These are phyloP conservation scores for Leccinum fibrillosum DNA, from an alignment of 768 basidiomycete species.

Conservation along the genomic window DNA sequence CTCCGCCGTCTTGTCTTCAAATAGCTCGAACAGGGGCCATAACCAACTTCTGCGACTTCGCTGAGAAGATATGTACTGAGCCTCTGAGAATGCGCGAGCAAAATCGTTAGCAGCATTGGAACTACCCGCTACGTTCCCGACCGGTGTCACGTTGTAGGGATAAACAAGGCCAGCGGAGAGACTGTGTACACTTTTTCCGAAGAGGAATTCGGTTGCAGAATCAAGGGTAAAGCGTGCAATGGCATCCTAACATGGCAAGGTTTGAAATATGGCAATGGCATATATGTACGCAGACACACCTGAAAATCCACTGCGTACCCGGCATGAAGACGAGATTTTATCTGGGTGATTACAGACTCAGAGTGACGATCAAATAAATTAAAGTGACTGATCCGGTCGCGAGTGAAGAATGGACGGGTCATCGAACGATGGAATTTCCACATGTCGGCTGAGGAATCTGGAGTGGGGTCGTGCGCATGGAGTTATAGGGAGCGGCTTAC, in stretches of 20 bases:
- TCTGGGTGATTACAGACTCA: constrained; percentile 38
- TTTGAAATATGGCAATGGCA: not conserved
- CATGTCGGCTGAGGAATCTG: constrained; percentile 36
- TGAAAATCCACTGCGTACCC: constrained; percentile 61
- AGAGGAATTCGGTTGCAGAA: constrained; percentile 63
- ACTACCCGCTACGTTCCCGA: constrained; percentile 19
- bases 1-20: constrained; percentile 40
- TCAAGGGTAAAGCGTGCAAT: constrained; percentile 65
- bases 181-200: constrained; percentile 54
- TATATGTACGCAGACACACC: constrained; percentile 21
- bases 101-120: constrained; percentile 41
- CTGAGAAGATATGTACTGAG: constrained; percentile 41
- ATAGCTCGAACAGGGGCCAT: constrained; percentile 55
- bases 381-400: constrained; percentile 57
- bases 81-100: constrained; percentile 45
- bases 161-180: constrained; percentile 52
- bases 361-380: constrained; percentile 58
- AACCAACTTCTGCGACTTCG: constrained; percentile 45
- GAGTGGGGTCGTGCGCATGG: constrained; percentile 7
- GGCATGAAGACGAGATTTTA: constrained; percentile 46
- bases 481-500: constrained; percentile 26
- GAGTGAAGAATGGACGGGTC: constrained; percentile 62
- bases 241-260: constrained; percentile 39
- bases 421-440: constrained; percentile 67
- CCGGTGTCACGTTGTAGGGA: constrained; percentile 38